Conservation (phyloP, 139 green algal genomes). For the Micromonas pusilla region DNA sequence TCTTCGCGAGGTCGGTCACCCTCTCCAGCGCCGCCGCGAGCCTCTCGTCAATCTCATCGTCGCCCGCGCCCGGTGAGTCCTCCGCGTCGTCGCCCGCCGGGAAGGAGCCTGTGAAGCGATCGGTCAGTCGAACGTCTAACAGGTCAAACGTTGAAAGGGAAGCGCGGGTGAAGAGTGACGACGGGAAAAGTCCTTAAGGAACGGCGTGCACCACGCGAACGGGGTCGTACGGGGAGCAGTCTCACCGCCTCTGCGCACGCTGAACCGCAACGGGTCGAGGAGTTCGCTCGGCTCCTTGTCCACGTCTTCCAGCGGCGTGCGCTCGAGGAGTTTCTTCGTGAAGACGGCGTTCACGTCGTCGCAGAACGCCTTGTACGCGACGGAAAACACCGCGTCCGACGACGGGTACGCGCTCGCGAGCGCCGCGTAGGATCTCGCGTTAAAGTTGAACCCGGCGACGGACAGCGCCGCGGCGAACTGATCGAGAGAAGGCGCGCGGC, state of each 20-base stretch:
- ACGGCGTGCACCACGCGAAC: too few species aligned
- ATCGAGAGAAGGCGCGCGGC: too few species aligned
- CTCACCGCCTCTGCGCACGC: background rate
- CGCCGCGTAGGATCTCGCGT: background rate
- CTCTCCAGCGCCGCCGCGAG: slow-evolving; percentile 3
- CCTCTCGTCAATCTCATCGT: slow-evolving; percentile 19
- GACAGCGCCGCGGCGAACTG: background rate
- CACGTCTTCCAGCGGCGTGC: slow-evolving; percentile 16
- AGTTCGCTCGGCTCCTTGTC: background rate
- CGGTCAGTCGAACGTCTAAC: too few species aligned
- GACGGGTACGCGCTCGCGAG: background rate
- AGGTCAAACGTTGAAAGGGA: too few species aligned
- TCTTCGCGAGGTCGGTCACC: slow-evolving; percentile 16
- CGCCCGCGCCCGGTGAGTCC: too few species aligned
- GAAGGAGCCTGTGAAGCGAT: too few species aligned
- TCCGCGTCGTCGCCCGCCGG: too few species aligned
- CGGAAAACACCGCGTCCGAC: background rate
- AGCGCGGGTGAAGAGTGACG: too few species aligned
- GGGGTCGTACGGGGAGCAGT: too few species aligned
- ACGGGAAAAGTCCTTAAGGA: background rate
- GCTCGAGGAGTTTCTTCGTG: slow-evolving; percentile 30
- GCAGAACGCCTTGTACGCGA: slow-evolving; percentile 24
- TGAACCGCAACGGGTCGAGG: slow-evolving; percentile 20
- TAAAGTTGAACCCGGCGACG: background rate
- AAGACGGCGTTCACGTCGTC: slow-evolving; percentile 32